Evolutionary conservation across 2,329 filamentous ascomycete species (phyloP).

Genomic region (Elsinoe batatas): DNA sequence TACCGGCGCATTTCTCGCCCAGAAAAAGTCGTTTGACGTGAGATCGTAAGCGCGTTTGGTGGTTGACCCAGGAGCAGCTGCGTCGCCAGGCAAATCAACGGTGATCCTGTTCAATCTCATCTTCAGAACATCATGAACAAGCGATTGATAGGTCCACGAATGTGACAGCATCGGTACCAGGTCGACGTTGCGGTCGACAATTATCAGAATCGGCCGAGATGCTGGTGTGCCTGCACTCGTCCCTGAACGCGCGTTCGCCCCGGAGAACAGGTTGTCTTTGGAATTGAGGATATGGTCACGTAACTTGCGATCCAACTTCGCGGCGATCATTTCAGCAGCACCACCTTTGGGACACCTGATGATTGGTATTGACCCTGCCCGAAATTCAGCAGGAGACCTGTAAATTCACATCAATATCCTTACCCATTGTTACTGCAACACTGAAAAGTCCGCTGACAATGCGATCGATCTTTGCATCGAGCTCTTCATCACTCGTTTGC

Average conservation of each 20-base stretch:
- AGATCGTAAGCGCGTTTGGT: slow-evolving; percentile 86
- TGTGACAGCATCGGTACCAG: slow-evolving; percentile 98
- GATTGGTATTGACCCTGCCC: slow-evolving; percentile 74
- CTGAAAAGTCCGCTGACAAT: slow-evolving; percentile 97
- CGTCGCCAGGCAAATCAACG: slow-evolving; percentile 73
- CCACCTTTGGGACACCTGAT: slow-evolving; percentile 90
- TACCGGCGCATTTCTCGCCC: slow-evolving; percentile 79
- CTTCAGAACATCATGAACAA: slow-evolving; percentile 67
- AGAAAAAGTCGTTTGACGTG: slow-evolving; percentile 87
- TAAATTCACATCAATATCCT: slow-evolving; percentile 20
- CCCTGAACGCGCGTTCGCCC: slow-evolving; percentile 51
- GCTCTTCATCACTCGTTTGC: slow-evolving; percentile 77
- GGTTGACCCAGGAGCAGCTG: slow-evolving; percentile 62
- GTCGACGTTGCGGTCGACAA: slow-evolving; percentile 92
- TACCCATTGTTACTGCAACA: slow-evolving; percentile 96
- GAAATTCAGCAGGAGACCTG: neutral
- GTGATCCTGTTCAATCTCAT: slow-evolving; percentile 91
- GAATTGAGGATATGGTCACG: slow-evolving; percentile 95
- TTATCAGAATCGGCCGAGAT: slow-evolving; percentile 78
- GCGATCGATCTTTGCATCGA: slow-evolving; percentile 77
- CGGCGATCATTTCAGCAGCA: slow-evolving; percentile 86
- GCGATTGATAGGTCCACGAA: slow-evolving; percentile 81
- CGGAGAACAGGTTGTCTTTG: slow-evolving; percentile 91
- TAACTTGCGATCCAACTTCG: slow-evolving; percentile 88
- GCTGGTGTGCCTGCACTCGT: slow-evolving; percentile 52